Base-by-base conservation (phyloP, 1,139 yeast species). In the Sugiyamaella sp. region DNA sequence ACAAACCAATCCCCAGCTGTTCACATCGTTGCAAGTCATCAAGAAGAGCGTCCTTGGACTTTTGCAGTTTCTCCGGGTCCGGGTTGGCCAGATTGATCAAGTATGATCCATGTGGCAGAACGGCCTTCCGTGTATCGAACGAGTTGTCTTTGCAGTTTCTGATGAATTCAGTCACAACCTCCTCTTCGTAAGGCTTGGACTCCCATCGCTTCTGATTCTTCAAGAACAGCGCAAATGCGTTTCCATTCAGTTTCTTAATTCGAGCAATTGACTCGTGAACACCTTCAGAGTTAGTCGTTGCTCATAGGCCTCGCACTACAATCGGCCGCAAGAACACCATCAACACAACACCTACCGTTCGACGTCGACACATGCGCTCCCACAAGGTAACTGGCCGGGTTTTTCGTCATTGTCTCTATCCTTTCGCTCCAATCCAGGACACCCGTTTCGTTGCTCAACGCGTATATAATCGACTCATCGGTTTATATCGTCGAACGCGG, bases 31-130 rank as follows among this genome's bases (percentile, higher is more conserved):
- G 75, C 67, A 93, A 74, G 65, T 93, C 99, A 67, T 93, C 99
- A 9, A 91, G 59, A 59, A 93, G 86, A n/a, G 93, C 85, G 1
- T 76, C 84, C 63, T 80, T 83, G 1, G 97, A 86, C 64, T 88
- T 89, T 38, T 76, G 77, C 56, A 85, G 88, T 67, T 89, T 91
- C 58, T 82, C 95, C 2, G 73, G 71, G 62, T 89, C 97, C 0
- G 98, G 97, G 61, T 89, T 90, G 16, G 96, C 98, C 59, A 93
- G 72, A 66, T 93, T 93, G 65, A 93, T 90, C 64, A 93, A 84
- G 68, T 91, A 93, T 21, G 96, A 89, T 0, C 97, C 98, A 69
- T 93, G 99, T 0, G 99, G 99, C 51, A 93, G 76, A 46, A 90
- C 78, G 63, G 90, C 95, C 39, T 84, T 85, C 51, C 80, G 66